These are phyloP conservation scores for Cicer bijugum DNA, from an alignment of 306 rosid species.

Conservation along the genomic window DNA sequence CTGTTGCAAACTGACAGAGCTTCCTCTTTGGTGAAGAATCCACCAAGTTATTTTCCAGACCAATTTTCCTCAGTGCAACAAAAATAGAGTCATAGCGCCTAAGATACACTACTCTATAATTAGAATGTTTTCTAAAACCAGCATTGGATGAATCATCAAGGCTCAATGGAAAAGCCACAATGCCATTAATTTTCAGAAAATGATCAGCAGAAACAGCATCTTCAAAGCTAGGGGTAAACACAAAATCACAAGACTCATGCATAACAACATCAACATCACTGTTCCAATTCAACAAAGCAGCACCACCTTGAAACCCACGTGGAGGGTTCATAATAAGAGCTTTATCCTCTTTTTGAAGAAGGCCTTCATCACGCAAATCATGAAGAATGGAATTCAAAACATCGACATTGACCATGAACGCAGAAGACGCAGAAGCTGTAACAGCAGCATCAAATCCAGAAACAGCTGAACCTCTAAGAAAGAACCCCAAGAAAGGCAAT, in stretches of 20 bases:
- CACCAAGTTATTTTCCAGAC: slow-evolving; percentile 26
- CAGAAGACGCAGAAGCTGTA: slow-evolving; percentile 23
- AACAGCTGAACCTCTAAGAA: slow-evolving; percentile 41
- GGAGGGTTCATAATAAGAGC: slow-evolving; percentile 57
- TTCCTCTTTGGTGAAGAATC: slow-evolving; percentile 46
- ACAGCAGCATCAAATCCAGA: slow-evolving; percentile 30
- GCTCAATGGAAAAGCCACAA: slow-evolving; percentile 60
- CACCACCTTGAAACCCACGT: slow-evolving; percentile 34
- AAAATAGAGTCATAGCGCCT: slow-evolving; percentile 54
- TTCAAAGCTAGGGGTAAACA: slow-evolving; percentile 49
- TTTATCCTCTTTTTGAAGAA: slow-evolving; percentile 51
- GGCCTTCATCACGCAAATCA: slow-evolving; percentile 64
- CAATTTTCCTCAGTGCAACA: slow-evolving; percentile 60
- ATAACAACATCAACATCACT: slow-evolving; percentile 47
- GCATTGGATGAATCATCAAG: slow-evolving; percentile 50
- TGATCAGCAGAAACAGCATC: slow-evolving; percentile 61
- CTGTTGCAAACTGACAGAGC: slow-evolving; percentile 47
- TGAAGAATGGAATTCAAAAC: slow-evolving; percentile 54
- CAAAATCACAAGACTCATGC: slow-evolving; percentile 63
- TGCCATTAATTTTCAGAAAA: slow-evolving; percentile 64
- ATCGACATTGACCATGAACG: slow-evolving; percentile 27
- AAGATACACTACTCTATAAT: slow-evolving; percentile 62
- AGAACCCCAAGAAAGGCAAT: slow-evolving; percentile 50
- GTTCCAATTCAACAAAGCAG: slow-evolving; percentile 37
- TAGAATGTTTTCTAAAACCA: slow-evolving; percentile 45